Conservation (phyloP, 495 filamentous ascomycete genomes). For the Massariosphaeria phaeospora region DNA sequence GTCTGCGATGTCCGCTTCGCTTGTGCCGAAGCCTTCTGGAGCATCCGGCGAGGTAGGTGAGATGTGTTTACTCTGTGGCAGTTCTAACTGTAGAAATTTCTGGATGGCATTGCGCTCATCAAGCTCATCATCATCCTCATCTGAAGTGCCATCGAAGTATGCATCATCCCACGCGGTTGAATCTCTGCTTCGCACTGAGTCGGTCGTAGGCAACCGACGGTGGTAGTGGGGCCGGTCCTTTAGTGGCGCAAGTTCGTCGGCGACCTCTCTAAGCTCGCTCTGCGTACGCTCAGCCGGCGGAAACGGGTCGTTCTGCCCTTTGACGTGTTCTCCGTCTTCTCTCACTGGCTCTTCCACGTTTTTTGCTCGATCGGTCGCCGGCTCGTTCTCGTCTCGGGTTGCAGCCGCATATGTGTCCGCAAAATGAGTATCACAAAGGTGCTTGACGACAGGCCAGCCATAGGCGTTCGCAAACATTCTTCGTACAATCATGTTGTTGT, state of each 20-base stretch:
- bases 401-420: constrained; percentile 57
- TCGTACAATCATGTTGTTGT: constrained; percentile 96
- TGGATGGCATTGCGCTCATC: constrained; percentile 35
- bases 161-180: constrained; percentile 39
- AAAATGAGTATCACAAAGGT: constrained; percentile 91
- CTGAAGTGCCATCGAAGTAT: constrained; percentile 36
- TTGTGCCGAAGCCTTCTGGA: constrained; percentile 15
- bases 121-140: constrained; percentile 35
- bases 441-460: constrained; percentile 93
- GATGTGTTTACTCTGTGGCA: neutral
- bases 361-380: constrained; percentile 49
- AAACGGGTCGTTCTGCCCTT: constrained; percentile 58
- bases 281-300: constrained; percentile 59
- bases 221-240: neutral
- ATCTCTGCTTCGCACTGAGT: constrained; percentile 23
- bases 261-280: constrained; percentile 39
- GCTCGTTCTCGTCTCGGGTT: constrained; percentile 55
- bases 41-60: constrained; percentile 7
- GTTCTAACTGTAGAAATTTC: constrained; percentile 26
- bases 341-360: constrained; percentile 38
- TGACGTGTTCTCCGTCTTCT: constrained; percentile 52
- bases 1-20: constrained; percentile 35
- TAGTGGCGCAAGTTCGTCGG: constrained; percentile 38
- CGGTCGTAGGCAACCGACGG: neutral
- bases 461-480: constrained; percentile 96